Evolutionary conservation across 225 moss, liverwort and hornwort species (phyloP), one percentile per base, ranked within the genome.

Genomic region (Physcomitrellopsis africana): DNA sequence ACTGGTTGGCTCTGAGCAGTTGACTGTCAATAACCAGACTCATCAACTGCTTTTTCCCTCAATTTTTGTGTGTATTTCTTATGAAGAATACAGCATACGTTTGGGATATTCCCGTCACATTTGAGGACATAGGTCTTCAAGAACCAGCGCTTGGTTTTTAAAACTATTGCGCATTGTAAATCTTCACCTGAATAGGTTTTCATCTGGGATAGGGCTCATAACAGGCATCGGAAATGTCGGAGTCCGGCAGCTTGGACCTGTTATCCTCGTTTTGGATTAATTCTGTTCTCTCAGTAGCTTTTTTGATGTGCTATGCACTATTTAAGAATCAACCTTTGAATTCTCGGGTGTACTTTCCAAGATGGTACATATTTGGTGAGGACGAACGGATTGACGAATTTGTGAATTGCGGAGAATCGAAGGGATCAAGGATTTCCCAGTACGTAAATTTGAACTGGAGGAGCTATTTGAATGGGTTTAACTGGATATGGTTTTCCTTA

Each of bases 321-420:
- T 47, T 96, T 63, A 94, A 94, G 76, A 96, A 86, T 72, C 96
- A 96, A 76, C 96, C 94, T 0, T 26, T 90, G 75, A 94, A 94
- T 76, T 43, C 73, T 29, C 92, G 94, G 5, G 91, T 96, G 1
- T 96, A 96, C 80, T 96, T 81, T 61, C 85, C 92, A 15, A 88
- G 87, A 67, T 67, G 86, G 79, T 84, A 83, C 60, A 44, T 84
- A 58, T 74, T 58, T 46, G 85, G 86, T 11, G 64, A 81, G 81
- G 77, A 59, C 43, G 81, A 74, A 29, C 67, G 79, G 52, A 67
- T 91, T 0, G 63, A 23, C 0, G 63, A 76, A 11, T 69, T 68
- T 19, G 68, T 81, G 10, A 53, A 72, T 13, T 24, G 22, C 14
- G 54, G 76, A 10, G 55, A 76, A 3, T 15, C 22, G 32, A 79